Evolutionary conservation across 2,329 filamentous ascomycete genomes (phyloP), one percentile per base, ranked within the genome.

Genomic region (Aurifilum marmelostoma): DNA sequence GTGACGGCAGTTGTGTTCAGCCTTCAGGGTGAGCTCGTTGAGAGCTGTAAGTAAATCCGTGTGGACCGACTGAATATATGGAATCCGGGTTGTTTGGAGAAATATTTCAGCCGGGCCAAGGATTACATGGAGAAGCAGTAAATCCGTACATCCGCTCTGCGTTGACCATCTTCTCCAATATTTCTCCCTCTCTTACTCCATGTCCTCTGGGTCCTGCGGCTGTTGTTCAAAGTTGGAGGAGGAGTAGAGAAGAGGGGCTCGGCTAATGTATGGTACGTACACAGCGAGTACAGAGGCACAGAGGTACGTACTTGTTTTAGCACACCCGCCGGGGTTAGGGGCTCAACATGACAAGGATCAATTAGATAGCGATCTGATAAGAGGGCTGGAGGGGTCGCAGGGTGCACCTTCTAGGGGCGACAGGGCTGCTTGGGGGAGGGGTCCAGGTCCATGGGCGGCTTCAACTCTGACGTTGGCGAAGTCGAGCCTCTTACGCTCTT

Each of bases 1-100:
- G 32, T 37, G 32, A 65, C 56, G 68, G 68, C 68, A 69, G 64
- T 69, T 69, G 58, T 64, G 62, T 14, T 34, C 21, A 9, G 18
- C 56, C n/a, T 1, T 59, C 52, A 7, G 27, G 24, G 52, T 14
- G 14, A 16, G 27, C 56, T 47, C 56, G 56, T 59, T 14, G 52
- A 8, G 14, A 29, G 27, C 56, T 32, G 32, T 59, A 59, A 59
- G 32, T 59, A 37, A 59, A n/a, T 37, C 56, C 56, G 56, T 12
- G 52, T 24, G 56, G 14, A 18, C 29, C 29, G 56, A 12, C 4
- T 39, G 11, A 24, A 34, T 50, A 34, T n/a, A 8, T 4, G 34
- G 8, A 34, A n/a, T 16, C 18, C n/a, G 21, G 47, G 63, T 41
- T 29, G 47, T 7, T 39, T 65, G 63, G 63, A 65, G 63, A 65